These are phyloP conservation scores for Fusarium sp. DNA, from an alignment of 2,329 filamentous ascomycete species.

Conservation along the genomic window DNA sequence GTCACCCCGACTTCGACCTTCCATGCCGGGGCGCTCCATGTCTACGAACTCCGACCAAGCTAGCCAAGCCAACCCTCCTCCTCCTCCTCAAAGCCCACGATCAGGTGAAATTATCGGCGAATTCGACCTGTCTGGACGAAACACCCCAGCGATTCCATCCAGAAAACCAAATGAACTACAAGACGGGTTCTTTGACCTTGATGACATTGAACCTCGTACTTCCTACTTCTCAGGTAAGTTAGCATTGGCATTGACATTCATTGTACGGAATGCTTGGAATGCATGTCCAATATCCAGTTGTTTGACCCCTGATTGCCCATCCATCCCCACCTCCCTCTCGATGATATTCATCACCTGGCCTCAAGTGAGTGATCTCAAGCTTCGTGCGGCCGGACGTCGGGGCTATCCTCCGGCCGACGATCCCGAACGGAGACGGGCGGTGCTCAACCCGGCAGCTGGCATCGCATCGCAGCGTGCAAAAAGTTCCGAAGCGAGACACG, in stretches of 20 bases:
- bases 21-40: constrained; percentile 53
- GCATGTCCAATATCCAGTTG: constrained; percentile 9
- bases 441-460: neutral
- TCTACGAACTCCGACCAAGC: constrained; percentile 57
- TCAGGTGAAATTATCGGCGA: constrained; percentile 45
- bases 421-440: neutral
- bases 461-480: constrained; percentile 1
- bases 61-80: constrained; percentile 41
- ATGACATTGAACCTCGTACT: constrained; percentile 19
- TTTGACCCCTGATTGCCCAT: constrained; percentile 2
- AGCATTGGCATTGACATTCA: neutral
- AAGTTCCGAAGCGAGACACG: constrained; percentile 28
- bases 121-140: constrained; percentile 38
- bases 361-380: constrained; percentile 20
- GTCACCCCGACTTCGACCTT: constrained; percentile 53
- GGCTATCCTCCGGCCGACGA: neutral
- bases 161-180: constrained; percentile 4
- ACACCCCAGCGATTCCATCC: constrained; percentile 38
- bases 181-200: constrained; percentile 28
- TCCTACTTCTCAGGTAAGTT: constrained; percentile 24
- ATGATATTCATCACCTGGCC: constrained; percentile 21
- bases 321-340: constrained; percentile 1
- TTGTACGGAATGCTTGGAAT: constrained; percentile 14
- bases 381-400: neutral
- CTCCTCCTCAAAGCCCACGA: constrained; percentile 39